Evolutionary conservation across 1,284 basidiomycete genomes (phyloP), one percentile per base, ranked within the genome.

Genomic region (Hemileia vastatrix): DNA sequence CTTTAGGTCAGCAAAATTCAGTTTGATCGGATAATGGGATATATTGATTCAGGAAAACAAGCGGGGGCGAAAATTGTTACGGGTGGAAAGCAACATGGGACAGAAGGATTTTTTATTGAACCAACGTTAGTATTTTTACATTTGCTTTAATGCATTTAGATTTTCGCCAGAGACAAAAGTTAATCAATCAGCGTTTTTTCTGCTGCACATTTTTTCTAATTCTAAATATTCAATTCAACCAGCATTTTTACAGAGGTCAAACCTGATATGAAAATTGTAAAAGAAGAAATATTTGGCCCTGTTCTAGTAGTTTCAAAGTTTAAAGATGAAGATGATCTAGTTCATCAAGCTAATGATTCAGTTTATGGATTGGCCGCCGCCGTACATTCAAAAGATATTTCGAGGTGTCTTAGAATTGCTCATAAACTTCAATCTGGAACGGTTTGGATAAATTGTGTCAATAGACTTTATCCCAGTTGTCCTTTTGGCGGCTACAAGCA

Each of bases 401-500:
- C 82, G 65, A 81, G 84, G 23, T 90, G 87, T 1, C 77, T 94
- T 67, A 78, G 81, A 60, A 84, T 86, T 6, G 86, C 88, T 6
- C 83, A 89, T 77, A 81, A 78, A 67, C 80, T 96, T 66, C 82
- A 89, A 70, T 88, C 90, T 2, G 92, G 92, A 33, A 90, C 88
- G 5, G 83, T 83, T 1, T 89, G 85, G 84, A 76, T 88, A 70
- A 92, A 93, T 80, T 87, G 83, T 67, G 81, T 81, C 69, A 88
- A 88, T 77, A 78, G 81, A 71, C 76, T 87, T 18, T 77, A 86
- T 72, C 75, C 83, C 4, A 79, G 81, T 58, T 79, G 87, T 43
- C 87, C 89, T 1, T 93, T 93, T 76, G 90, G 91, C 65, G 91
- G 90, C 32, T 93, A 82, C 83, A 94, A 93, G 82, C 83, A 70